Conservation (phyloP, 345 rosid genomes). For the Eucalyptus microcorys region DNA sequence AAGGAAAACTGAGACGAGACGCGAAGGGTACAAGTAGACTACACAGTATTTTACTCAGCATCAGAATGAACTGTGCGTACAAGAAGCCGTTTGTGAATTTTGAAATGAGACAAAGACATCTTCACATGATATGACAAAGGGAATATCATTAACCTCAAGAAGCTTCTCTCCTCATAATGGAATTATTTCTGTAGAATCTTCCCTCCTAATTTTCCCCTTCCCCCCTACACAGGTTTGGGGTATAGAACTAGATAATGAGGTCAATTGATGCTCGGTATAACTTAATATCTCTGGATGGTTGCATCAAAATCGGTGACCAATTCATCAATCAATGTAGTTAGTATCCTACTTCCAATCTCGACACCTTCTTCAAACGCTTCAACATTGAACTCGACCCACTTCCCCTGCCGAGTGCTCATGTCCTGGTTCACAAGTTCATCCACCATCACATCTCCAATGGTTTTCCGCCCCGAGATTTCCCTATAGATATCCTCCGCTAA, state of each 20-base stretch:
- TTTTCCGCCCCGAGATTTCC: constrained; percentile 38
- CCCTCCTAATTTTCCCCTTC: not conserved
- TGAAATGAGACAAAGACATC: not conserved
- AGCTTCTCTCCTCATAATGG: not conserved
- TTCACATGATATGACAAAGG: not conserved
- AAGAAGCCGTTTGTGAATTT: not conserved
- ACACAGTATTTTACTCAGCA: not conserved
- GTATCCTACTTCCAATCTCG: constrained; percentile 49
- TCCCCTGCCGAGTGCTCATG: constrained; percentile 54
- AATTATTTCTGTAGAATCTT: not conserved
- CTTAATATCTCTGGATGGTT: not conserved
- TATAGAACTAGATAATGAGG: not conserved
- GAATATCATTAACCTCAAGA: not conserved
- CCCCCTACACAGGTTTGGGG: not conserved
- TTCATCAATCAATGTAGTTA: constrained; percentile 58
- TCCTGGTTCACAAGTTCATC: constrained; percentile 79
- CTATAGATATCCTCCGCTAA: constrained; percentile 48
- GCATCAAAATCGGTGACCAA: constrained; percentile 36
- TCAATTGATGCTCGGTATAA: not conserved
- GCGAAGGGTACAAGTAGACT: not conserved
- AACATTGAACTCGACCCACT: constrained; percentile 53
- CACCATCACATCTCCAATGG: constrained; percentile 55
- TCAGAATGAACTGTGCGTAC: not conserved
- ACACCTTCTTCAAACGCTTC: constrained; percentile 63
- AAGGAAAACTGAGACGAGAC: not conserved